These are phyloP conservation scores for Cryptosporidium sp. DNA, from an alignment of 169 alveolate species.

Conservation along the genomic window DNA sequence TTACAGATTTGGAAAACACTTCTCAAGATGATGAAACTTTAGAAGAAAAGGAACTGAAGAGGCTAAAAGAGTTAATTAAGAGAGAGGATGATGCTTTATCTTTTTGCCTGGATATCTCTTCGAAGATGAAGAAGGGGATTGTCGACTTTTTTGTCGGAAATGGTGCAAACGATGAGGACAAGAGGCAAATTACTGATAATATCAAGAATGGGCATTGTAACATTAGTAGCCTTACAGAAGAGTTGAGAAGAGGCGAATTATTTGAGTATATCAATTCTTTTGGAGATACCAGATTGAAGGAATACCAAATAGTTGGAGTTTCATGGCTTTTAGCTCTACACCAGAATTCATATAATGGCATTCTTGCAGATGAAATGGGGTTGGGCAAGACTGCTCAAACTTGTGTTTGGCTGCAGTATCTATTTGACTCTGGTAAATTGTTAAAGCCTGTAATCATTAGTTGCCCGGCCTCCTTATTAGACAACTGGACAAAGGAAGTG, in stretches of 20 bases:
- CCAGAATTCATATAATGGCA: constrained; percentile 87
- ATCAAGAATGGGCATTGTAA: constrained; percentile 58
- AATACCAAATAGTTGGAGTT: constrained; percentile 89
- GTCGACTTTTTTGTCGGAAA: constrained; percentile 55
- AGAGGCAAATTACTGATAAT: constrained; percentile 2
- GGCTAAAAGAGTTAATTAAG: not conserved
- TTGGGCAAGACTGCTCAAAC: constrained; percentile 91
- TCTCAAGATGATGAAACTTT: not conserved
- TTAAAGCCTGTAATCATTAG: constrained; percentile 83
- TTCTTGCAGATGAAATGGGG: constrained; percentile 94
- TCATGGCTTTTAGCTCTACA: constrained; percentile 88
- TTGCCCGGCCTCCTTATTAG: constrained; percentile 88
- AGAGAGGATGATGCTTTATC: constrained; percentile 50
- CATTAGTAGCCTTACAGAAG: constrained; percentile 21
- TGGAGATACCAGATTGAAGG: constrained; percentile 78
- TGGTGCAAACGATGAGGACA: not conserved
- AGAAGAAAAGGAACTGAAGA: constrained; percentile 29
- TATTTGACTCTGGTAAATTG: constrained; percentile 75
- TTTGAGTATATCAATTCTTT: constrained; percentile 3
- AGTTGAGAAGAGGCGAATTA: constrained; percentile 20
- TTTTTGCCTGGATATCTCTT: constrained; percentile 32
- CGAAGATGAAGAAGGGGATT: constrained; percentile 64
- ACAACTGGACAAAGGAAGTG: constrained; percentile 88
- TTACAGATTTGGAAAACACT: not conserved
- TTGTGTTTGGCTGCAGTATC: constrained; percentile 83